Evolutionary conservation across 2,329 filamentous ascomycete genomes (phyloP).

Genomic region (Knoxdaviesia proteae): DNA sequence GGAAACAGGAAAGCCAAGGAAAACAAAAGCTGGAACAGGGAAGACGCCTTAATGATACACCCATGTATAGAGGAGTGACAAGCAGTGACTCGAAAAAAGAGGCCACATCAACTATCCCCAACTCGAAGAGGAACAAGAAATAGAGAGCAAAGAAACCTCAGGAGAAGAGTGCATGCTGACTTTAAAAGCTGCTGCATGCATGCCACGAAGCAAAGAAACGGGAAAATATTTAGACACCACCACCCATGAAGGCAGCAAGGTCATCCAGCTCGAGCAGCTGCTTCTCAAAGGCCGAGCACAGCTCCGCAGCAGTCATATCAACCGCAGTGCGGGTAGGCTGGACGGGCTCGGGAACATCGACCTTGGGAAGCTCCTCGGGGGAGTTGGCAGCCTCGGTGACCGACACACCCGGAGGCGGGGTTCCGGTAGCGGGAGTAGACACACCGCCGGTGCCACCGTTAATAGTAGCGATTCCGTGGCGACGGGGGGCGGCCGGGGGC

Average conservation of each 20-base stretch:
- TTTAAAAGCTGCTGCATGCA: too few relatives aligned
- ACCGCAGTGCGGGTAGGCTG: constrained; percentile 5
- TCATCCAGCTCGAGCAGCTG: constrained; percentile 40
- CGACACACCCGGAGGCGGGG: constrained; percentile 15
- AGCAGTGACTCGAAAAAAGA: not conserved
- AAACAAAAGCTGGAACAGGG: not conserved
- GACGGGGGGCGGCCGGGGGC: constrained; percentile 25
- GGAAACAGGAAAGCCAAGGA: too few relatives aligned
- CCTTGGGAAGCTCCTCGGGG: constrained; percentile 2
- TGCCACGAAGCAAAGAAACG: not conserved
- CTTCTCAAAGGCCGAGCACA: constrained; percentile 37
- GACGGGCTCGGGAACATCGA: constrained; percentile 8
- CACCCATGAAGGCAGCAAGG: constrained; percentile 41
- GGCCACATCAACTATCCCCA: not conserved
- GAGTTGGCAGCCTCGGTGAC: constrained; percentile 2
- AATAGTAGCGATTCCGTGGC: constrained; percentile 35
- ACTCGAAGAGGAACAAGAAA: not conserved
- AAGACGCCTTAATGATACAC: not conserved
- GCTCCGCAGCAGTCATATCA: constrained; percentile 37
- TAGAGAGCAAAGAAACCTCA: not conserved
- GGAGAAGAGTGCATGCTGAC: not conserved
- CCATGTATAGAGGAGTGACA: not conserved
- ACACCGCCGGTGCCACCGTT: constrained; percentile 32
- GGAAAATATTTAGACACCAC: constrained; percentile 23
- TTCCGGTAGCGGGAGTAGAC: constrained; percentile 24